Evolutionary conservation across 1,139 yeast genomes (phyloP).

Genomic region (Tardiomyces blankii): DNA sequence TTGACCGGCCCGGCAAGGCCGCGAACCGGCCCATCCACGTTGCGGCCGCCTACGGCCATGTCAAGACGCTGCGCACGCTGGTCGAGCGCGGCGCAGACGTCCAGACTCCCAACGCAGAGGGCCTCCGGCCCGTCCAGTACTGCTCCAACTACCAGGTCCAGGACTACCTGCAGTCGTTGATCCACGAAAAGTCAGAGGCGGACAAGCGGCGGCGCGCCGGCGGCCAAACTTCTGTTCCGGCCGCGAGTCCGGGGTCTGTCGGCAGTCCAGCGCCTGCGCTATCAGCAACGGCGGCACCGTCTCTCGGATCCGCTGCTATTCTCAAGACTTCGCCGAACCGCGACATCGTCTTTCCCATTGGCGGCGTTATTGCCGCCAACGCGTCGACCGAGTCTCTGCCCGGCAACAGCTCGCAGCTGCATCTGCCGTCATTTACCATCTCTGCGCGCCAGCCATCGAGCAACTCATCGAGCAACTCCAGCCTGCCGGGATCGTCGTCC

Average conservation of each 20-base stretch:
- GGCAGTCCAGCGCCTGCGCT: no score
- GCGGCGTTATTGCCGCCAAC: background rate
- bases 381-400: no score
- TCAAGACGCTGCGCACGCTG: constrained; percentile 51
- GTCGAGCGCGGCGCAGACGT: constrained; percentile 41
- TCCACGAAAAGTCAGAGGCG: constrained; percentile 14
- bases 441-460: background rate
- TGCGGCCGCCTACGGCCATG: constrained; percentile 67
- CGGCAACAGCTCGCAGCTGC: background rate
- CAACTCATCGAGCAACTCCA: background rate
- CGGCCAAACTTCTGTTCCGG: no score
- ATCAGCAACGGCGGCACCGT: no score
- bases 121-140: constrained; percentile 53
- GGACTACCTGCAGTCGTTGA: constrained; percentile 24
- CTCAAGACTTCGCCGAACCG: background rate
- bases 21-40: constrained; percentile 76
- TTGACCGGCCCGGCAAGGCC: constrained; percentile 41
- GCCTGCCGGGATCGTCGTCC: background rate
- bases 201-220: background rate
- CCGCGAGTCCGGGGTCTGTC: no score
- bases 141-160: constrained; percentile 26
- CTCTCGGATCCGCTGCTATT: background rate
- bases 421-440: background rate
- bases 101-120: constrained; percentile 42
- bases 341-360: background rate